Evolutionary conservation across 1,284 basidiomycete genomes (phyloP), one percentile per base, ranked within the genome.

Genomic region (Naganishia sp.): DNA sequence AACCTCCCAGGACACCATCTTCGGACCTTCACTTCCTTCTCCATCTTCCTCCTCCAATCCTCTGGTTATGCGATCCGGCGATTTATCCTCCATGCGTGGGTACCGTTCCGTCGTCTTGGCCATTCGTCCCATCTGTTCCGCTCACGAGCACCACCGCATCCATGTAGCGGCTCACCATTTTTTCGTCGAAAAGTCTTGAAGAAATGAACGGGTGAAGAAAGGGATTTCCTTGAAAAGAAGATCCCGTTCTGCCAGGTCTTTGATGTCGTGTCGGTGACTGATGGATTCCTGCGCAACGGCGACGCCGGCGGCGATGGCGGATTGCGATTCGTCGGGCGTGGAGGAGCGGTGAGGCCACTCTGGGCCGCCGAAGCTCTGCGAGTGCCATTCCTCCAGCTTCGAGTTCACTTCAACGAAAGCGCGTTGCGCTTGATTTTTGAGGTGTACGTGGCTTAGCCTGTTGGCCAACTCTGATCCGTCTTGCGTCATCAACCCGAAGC

Each of bases 161-260:
- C 44, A 2, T 7, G 28, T 21, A 56, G 36, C 36, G 33, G 53
- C 65, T 61, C 65, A 66, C 65, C 65, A 66, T 66, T 63, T 66
- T 66, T 57, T 66, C 64, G 65, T 39, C 36, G 36, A 39, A 59
- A 39, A 61, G 60, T 66, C 65, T 66, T 66, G 59, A 61, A 33
- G 56, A 66, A 53, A 66, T 50, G 55, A 60, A 59, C 64, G 60
- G 43, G 48, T 66, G 55, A 59, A 60, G 48, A 33, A 44, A 10
- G 33, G 45, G 36, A 39, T 39, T 39, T 54, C 33, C 56, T 66
- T 52, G 49, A 53, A 54, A 15, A 39, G 39, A 36, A 28, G 21
- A 18, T 33, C 18, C n/a, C 28, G 39, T 31, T 6, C 6, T 15
- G 16, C 23, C 28, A 59, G 31, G 48, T 49, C 55, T 44, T 39